Conservation (phyloP, 352 stramenopile genomes). For the Globisporangium abappressorium region DNA sequence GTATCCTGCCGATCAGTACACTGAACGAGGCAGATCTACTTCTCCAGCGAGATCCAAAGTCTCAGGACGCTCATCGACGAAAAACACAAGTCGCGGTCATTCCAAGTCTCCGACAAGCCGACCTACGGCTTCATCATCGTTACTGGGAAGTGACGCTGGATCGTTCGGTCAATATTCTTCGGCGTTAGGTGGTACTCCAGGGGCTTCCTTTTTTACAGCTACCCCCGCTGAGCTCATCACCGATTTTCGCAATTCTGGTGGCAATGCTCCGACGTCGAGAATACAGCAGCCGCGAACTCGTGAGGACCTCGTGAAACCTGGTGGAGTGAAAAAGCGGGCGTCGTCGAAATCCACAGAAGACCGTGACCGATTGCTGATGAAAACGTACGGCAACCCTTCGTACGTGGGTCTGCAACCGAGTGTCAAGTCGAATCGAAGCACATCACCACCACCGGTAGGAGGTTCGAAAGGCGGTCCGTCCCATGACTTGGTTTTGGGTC, state of each 20-base stretch:
- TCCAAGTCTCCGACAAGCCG: slow-evolving; percentile 36
- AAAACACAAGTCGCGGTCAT: slow-evolving; percentile 22
- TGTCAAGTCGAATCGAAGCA: slow-evolving; percentile 6
- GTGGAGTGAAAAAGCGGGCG: slow-evolving; percentile 26
- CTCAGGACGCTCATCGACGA: neutral
- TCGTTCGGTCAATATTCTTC: slow-evolving; percentile 36
- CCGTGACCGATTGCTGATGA: slow-evolving; percentile 42
- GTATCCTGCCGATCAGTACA: neutral
- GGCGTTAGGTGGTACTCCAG: slow-evolving; percentile 21
- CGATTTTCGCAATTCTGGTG: slow-evolving; percentile 16
- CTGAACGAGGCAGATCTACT: slow-evolving; percentile 2
- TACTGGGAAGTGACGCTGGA: slow-evolving; percentile 8
- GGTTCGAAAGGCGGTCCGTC: neutral
- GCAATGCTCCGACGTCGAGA: slow-evolving; percentile 25
- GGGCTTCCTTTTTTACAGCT: slow-evolving; percentile 30
- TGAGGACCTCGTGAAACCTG: slow-evolving; percentile 35
- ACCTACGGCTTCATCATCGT: slow-evolving; percentile 20
- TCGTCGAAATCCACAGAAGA: slow-evolving; percentile 37
- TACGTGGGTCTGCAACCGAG: slow-evolving; percentile 18
- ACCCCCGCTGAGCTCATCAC: slow-evolving; percentile 28
- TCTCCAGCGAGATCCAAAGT: slow-evolving; percentile 11
- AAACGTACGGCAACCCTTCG: slow-evolving; percentile 47
- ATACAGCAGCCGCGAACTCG: slow-evolving; percentile 36
- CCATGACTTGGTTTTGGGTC: slow-evolving; percentile 11
- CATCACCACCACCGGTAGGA: neutral